Base-by-base conservation (phyloP, 2,329 filamentous ascomycete genomes). In the Botryotinia convoluta region DNA sequence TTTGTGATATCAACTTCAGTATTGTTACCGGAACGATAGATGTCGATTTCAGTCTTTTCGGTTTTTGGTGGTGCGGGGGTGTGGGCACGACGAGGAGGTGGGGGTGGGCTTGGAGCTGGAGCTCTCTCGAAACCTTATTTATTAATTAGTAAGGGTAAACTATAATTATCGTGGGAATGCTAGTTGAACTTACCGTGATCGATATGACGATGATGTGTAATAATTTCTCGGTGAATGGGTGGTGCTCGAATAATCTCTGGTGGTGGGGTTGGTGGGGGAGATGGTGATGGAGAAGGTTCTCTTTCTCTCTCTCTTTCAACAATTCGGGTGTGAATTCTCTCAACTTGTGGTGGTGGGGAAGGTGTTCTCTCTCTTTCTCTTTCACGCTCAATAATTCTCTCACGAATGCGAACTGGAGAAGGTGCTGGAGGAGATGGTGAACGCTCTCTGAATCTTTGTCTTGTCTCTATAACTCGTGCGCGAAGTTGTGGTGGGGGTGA, bases 201-300 rank as follows among this genome's bases (percentile, higher is more conserved):
- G 78, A 97, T 92, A 80, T 95, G 92, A 73, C 91, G 88, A 81
- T 96, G 95, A 83, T 80, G 79, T 65, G 93, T 97, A 77, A 97
- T 95, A 74, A 97, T 90, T 80, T 97, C 93, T 79, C 95, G 90
- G 82, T 95, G 93, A 77, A 97, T 93, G 0, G 91, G 92, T 48
- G 94, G 94, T 32, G 91, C 90, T 60, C 90, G 88, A 78, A 96
- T 91, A 62, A 73, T 69, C 72, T 87, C 87, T 44, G 89, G 90
- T 44, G 78, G 74, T 60, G 78, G 76, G 54, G 71, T 68, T 63
- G 64, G 71, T 59, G 76, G 73, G 20, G 75, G 75, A 37, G 78
- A 77, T 61, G 79, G 79, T 20, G 77, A 78, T 64, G 78, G 77
- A n/a, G 77, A 76, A 16, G 77, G 77, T 32, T 74, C 72, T 42